Percentiles rank a stretch among this genome's conserved stretches.
phyloP scores from a whole-genome alignment of 2,329 filamentous ascomycete species.

The Hymenoscyphus infarciens region DNA sequence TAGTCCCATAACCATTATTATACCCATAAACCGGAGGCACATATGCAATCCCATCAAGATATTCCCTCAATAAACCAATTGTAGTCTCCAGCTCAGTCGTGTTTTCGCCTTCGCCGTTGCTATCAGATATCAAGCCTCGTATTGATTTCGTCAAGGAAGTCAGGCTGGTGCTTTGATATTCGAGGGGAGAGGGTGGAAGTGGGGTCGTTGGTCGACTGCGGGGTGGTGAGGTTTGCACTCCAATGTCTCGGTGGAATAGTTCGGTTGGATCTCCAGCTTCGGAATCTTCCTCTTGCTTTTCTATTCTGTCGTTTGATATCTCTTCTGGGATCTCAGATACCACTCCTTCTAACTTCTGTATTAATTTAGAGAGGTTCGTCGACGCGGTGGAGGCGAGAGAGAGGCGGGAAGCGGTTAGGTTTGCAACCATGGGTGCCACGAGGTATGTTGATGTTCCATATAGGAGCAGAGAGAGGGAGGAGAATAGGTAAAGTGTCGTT shows the following conservation, averaged over 20 bases:
- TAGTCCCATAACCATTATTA: slow-evolving; percentile 19
- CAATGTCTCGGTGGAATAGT: slow-evolving; percentile 76
- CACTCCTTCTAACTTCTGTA: slow-evolving; percentile 48
- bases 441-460: slow-evolving; percentile 71
- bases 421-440: slow-evolving; percentile 56
- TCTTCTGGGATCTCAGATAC: slow-evolving; percentile 58
- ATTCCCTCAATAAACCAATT: slow-evolving; percentile 55
- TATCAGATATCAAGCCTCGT: slow-evolving; percentile 48
- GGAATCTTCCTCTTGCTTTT: slow-evolving; percentile 37
- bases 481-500: slow-evolving; percentile 56
- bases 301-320: slow-evolving; percentile 19
- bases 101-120: slow-evolving; percentile 23
- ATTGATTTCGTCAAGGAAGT: slow-evolving; percentile 46
- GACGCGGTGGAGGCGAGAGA: slow-evolving; percentile 48
- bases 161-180: slow-evolving; percentile 40
- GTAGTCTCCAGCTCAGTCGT: slow-evolving; percentile 25
- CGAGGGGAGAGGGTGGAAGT: slow-evolving; percentile 1
- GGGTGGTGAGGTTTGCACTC: slow-evolving; percentile 68
- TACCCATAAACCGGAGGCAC: slow-evolving; percentile 34
- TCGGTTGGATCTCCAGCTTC: slow-evolving; percentile 66
- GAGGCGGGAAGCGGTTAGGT: slow-evolving; percentile 48
- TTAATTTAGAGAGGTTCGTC: slow-evolving; percentile 48
- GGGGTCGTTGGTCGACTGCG: slow-evolving; percentile 16
- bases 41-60: slow-evolving; percentile 60
- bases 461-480: slow-evolving; percentile 56